Percentiles rank a stretch among this genome's conserved stretches.
These are phyloP conservation scores for Dissophora globulifera DNA, from an alignment of 192 early-diverging fungal genomes.

Conservation along the genomic window DNA sequence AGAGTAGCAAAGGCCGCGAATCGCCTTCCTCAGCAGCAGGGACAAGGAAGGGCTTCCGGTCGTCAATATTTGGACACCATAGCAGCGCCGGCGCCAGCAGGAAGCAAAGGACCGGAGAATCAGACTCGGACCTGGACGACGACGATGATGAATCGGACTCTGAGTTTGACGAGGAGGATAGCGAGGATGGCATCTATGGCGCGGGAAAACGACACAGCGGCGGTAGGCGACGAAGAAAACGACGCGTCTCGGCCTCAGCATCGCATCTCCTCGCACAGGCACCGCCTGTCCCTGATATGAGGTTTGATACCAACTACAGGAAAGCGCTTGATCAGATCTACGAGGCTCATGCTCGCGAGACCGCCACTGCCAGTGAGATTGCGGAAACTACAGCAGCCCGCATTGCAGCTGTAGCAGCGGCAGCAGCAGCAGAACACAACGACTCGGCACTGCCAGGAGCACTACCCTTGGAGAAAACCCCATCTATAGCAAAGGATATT, in stretches of 20 bases:
- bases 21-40: neutral
- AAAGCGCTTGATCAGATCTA: slow-evolving; percentile 49
- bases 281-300: slow-evolving; percentile 35
- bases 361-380: slow-evolving; percentile 7
- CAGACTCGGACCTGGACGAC: slow-evolving; percentile 7
- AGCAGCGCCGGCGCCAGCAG: neutral
- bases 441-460: too few species aligned
- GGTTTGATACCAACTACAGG: slow-evolving; percentile 44
- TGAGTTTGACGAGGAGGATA: neutral
- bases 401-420: too few species aligned
- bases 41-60: neutral
- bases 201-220: neutral
- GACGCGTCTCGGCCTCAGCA: slow-evolving; percentile 34
- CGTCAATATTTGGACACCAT: slow-evolving; percentile 6
- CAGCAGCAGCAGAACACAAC: too few species aligned
- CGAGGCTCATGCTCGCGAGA: slow-evolving; percentile 25
- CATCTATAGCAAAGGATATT: too few species aligned
- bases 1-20: neutral
- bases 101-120: neutral
- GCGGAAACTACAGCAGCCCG: neutral
- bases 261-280: slow-evolving; percentile 41
- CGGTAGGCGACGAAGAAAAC: slow-evolving; percentile 6
- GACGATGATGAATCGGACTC: slow-evolving; percentile 2
- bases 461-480: too few species aligned
- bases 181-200: neutral